Evolutionary conservation across 164 flowering plant species (phyloP).

Genomic region (Echeveria elegans): DNA sequence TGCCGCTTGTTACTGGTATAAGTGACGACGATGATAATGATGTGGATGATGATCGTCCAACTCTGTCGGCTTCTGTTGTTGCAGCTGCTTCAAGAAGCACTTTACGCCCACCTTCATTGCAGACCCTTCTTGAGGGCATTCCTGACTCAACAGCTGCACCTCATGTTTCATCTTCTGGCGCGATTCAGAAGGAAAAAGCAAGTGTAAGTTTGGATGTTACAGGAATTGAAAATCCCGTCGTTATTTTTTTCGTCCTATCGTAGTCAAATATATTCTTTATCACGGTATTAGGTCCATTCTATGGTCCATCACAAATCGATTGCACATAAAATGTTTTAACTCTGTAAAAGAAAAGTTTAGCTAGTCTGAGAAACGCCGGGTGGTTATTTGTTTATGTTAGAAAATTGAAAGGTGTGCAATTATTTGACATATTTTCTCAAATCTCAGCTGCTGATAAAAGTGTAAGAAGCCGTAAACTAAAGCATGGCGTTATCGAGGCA

Average conservation of each 20-base stretch:
- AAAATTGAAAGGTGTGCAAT: neutral
- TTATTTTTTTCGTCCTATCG: neutral
- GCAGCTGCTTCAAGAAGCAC: constrained; percentile 91
- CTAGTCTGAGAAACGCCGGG: neutral
- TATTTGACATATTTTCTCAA: neutral
- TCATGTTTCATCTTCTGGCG: constrained; percentile 80
- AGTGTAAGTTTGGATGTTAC: constrained; percentile 41
- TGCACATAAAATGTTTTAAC: neutral
- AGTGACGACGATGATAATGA: constrained; percentile 87
- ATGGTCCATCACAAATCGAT: neutral
- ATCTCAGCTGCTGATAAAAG: constrained; percentile 81
- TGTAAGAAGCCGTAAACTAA: constrained; percentile 69
- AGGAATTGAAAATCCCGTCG: neutral
- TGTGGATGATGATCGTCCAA: constrained; percentile 43
- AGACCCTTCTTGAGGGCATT: constrained; percentile 79
- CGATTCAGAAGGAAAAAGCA: constrained; percentile 96
- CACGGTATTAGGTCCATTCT: neutral
- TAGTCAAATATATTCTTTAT: neutral
- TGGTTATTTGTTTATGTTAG: neutral
- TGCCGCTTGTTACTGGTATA: constrained; percentile 17
- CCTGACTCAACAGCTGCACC: constrained; percentile 66
- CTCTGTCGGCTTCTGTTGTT: constrained; percentile 75
- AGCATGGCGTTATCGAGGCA: constrained; percentile 96
- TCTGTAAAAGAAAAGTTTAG: neutral
- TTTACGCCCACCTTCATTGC: constrained; percentile 90